Conservation (phyloP, 1,284 basidiomycete species). For the Abortiporus biennis region DNA sequence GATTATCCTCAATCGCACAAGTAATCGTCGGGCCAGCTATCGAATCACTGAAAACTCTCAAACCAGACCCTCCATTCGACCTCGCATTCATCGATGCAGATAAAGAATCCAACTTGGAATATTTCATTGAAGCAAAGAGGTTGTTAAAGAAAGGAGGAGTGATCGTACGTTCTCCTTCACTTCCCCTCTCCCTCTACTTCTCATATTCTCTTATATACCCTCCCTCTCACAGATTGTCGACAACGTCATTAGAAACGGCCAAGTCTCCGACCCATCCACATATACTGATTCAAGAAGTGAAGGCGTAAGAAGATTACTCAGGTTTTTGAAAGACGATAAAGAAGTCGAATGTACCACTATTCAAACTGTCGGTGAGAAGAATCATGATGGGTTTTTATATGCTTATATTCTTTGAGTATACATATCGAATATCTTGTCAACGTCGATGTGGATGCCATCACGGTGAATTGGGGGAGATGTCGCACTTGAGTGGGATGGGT, state of each 20-base stretch:
- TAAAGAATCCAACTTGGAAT: constrained; percentile 41
- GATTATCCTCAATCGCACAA: constrained; percentile 37
- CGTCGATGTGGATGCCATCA: no score
- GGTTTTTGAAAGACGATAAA: constrained; percentile 42
- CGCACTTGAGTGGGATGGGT: no score
- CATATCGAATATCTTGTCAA: no score
- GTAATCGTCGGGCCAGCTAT: constrained; percentile 45
- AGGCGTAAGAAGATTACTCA: constrained; percentile 44
- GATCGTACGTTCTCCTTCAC: no score
- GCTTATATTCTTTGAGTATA: constrained; percentile 31
- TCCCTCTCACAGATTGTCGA: constrained; percentile 55
- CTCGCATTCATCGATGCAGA: constrained; percentile 61
- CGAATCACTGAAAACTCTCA: constrained; percentile 36
- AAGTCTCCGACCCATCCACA: constrained; percentile 36
- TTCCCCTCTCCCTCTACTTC: no score
- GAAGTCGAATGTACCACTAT: constrained; percentile 58
- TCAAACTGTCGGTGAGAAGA: constrained; percentile 55
- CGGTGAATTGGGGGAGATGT: no score
- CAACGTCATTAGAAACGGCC: constrained; percentile 51
- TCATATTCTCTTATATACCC: no score
- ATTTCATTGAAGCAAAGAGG: constrained; percentile 51
- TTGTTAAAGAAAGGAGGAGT: constrained; percentile 47
- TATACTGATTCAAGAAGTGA: constrained; percentile 31
- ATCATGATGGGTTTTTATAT: constrained; percentile 58
- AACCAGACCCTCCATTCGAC: constrained; percentile 42